Percentiles rank a stretch among this genome's conserved stretches.
Evolutionary conservation across 2,329 filamentous ascomycete genomes (phyloP).

Genomic region (Apiospora hydei): DNA sequence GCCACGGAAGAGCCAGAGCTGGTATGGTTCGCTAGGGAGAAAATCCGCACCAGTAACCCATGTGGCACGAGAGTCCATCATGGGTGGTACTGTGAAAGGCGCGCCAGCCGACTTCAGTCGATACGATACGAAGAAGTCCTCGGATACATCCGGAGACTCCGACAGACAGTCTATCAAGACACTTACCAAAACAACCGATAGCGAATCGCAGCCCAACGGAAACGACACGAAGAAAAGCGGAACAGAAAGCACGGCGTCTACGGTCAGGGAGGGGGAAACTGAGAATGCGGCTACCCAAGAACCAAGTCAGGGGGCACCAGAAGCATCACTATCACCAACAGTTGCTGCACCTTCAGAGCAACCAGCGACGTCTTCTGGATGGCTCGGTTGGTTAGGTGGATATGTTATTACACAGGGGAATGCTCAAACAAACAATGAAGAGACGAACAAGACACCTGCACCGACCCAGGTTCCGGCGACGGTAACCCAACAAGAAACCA

Average conservation of each 20-base stretch:
- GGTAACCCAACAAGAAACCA: background rate
- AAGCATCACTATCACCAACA: background rate
- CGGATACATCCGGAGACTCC: constrained; percentile 42
- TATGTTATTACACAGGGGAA: background rate
- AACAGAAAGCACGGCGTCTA: background rate
- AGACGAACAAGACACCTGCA: background rate
- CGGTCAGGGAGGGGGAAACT: background rate
- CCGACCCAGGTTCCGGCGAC: background rate
- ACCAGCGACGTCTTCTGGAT: constrained; percentile 13
- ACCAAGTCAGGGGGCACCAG: background rate
- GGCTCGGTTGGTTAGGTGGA: constrained; percentile 19
- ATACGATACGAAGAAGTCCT: constrained; percentile 54
- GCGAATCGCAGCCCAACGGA: constrained; percentile 16
- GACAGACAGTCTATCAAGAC: constrained; percentile 41
- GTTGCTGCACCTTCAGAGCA: constrained; percentile 27
- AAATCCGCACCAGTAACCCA: constrained; percentile 63
- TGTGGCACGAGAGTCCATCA: constrained; percentile 66
- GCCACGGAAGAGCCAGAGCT: constrained; percentile 63
- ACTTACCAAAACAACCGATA: constrained; percentile 37
- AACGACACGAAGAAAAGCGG: background rate
- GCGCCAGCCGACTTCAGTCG: constrained; percentile 57
- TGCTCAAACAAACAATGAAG: background rate
- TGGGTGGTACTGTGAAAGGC: constrained; percentile 60
- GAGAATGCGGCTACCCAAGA: background rate
- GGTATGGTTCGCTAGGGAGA: constrained; percentile 69